Base-by-base conservation (phyloP, 352 stramenopile genomes). In the Thraustochytrium sp. region DNA sequence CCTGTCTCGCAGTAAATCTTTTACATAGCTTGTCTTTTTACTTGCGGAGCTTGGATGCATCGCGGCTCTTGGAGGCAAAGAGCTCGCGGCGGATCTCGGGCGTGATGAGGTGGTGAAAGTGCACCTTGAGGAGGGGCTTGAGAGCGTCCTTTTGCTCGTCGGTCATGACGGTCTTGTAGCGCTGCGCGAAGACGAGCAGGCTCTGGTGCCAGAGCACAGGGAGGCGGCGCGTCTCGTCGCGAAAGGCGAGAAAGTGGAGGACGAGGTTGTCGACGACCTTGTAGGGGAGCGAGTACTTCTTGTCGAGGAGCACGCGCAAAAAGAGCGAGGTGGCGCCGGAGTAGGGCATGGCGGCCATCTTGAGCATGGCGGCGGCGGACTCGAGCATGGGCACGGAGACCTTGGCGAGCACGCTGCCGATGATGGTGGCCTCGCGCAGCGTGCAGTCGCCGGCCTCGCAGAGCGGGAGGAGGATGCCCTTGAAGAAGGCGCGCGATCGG, bases 401-500 rank as follows among this genome's bases (percentile, higher is more conserved):
- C 89, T 98, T 98, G 72, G 95, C 91, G 44, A 99, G 88, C 40
- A 99, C 95, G 61, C 92, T 98, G 82, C 93, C 94, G 38, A 99
- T 95, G 86, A 99, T 99, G 26, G 95, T 91, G 44, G 97, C 97
- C 88, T 99, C 97, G 31, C 96, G 91, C 63, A 98, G 89, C 13
- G 96, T 99, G 87, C 96, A 99, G 87, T 97, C 92, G 55, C 90
- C 89, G 83, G 92, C 92, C 84, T 98, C 93, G 63, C 93, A 98
- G 0, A 99, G 90, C 26, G 97, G 97, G 59, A 99, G 92, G 46
- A 99, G 92, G 85, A 99, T 98, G 21, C 97, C 97, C 87, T 99
- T 99, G 91, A 98, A 99, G 85, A 99, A 99, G 29, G 97, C 97
- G 61, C 97, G 95, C 13, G 97, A 97, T 88, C 99, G 99, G 91